phyloP scores from a whole-genome alignment of 129 eudicot species.

The Glebionis coronaria region DNA sequence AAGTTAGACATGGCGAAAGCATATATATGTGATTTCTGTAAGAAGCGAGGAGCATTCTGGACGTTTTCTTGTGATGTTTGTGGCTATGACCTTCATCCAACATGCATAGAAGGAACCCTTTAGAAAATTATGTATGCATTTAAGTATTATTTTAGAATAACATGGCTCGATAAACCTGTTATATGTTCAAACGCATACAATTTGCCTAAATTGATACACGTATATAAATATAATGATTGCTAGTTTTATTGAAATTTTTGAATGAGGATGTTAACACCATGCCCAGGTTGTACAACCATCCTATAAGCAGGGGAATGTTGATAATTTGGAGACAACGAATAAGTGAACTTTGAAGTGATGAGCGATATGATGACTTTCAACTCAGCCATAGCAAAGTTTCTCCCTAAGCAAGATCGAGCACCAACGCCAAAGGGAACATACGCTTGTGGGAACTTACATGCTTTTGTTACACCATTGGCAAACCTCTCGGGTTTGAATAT shows the following conservation, averaged over 20 bases:
- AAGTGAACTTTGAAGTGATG: constrained; percentile 56
- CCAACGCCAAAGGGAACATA: constrained; percentile 84
- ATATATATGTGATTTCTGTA: constrained; percentile 48
- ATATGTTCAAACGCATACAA: constrained; percentile 24
- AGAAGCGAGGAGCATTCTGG: constrained; percentile 48
- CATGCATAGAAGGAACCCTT: constrained; percentile 34
- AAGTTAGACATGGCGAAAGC: constrained; percentile 41
- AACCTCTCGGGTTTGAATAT: constrained; percentile 75
- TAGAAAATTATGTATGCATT: constrained; percentile 18
- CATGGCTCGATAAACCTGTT: too few species aligned
- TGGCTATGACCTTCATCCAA: constrained; percentile 59
- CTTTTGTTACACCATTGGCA: constrained; percentile 54
- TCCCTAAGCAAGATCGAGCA: constrained; percentile 68
- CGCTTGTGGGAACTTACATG: constrained; percentile 77
- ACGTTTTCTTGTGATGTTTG: constrained; percentile 48
- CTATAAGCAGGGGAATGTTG: constrained; percentile 39
- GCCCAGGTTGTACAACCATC: constrained; percentile 63
- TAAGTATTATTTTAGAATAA: constrained; percentile 16
- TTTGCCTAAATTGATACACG: constrained; percentile 12
- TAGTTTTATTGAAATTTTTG: constrained; percentile 26
- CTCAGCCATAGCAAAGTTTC: constrained; percentile 69
- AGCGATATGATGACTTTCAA: constrained; percentile 57
- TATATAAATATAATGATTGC: constrained; percentile 2
- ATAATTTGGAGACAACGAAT: constrained; percentile 68
- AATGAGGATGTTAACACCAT: constrained; percentile 68